These are phyloP conservation scores for Backusella australiensis DNA, from an alignment of 192 early-diverging fungal genomes.

Conservation along the genomic window DNA sequence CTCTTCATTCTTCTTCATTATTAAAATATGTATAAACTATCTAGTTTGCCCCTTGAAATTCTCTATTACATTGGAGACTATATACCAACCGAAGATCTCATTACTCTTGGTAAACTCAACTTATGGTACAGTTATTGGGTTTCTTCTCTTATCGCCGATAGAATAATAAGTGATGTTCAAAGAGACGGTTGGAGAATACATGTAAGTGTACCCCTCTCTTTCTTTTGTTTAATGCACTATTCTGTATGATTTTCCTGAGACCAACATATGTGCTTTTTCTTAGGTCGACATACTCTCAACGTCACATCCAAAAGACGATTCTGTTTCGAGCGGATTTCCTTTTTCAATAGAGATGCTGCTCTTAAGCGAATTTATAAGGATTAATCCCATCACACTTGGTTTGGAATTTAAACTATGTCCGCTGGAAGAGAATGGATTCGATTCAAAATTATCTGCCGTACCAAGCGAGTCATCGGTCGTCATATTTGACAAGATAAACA, in stretches of 20 bases:
- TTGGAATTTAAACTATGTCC: slow-evolving; percentile 10
- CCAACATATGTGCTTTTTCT: background rate
- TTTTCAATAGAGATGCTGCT: slow-evolving; percentile 5
- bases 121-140: slow-evolving; percentile 5
- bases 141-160: background rate
- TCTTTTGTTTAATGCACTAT: background rate
- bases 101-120: background rate
- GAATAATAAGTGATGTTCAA: background rate
- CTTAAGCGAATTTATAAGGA: background rate
- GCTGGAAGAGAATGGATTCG: slow-evolving; percentile 5
- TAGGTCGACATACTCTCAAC: slow-evolving; percentile 11
- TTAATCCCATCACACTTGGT: background rate
- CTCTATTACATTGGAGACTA: background rate
- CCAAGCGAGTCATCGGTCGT: background rate
- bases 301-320: background rate
- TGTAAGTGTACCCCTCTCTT: background rate
- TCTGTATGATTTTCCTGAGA: background rate
- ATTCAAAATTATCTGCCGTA: background rate
- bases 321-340: background rate
- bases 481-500: slow-evolving; percentile 5
- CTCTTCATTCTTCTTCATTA: slow-evolving; percentile 8
- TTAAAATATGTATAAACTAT: slow-evolving; percentile 8
- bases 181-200: slow-evolving; percentile 13
- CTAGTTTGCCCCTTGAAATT: slow-evolving; percentile 4
- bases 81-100: background rate